Percentiles rank a stretch among this genome's conserved stretches.
phyloP scores from a whole-genome alignment of 768 basidiomycete species.

The Cubamyces sp. region DNA sequence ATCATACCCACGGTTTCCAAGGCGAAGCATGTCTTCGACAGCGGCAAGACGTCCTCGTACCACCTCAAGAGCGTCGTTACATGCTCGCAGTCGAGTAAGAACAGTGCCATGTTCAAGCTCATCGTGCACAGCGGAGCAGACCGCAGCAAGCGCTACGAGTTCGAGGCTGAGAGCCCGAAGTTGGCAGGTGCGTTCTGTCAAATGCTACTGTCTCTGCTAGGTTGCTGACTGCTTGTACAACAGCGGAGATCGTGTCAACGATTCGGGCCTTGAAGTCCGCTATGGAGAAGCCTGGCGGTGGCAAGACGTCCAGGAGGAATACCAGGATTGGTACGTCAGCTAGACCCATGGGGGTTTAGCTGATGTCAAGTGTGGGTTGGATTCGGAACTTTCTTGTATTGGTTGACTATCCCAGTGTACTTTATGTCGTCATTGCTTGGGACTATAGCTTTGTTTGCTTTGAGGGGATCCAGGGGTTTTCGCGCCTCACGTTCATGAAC shows the following conservation, averaged over 20 bases:
- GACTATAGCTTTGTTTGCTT: too few species aligned
- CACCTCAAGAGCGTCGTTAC: conserved; percentile 87
- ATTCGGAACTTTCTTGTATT: neutral
- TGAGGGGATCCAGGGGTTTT: too few species aligned
- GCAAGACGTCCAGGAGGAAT: conserved; percentile 66
- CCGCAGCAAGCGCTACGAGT: conserved; percentile 91
- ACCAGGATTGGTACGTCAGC: conserved; percentile 28
- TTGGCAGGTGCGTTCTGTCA: conserved; percentile 62
- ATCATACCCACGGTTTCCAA: conserved; percentile 88
- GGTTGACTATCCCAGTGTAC: too few species aligned
- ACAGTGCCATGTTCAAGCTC: conserved; percentile 85
- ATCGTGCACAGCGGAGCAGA: conserved; percentile 72
- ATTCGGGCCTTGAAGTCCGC: conserved; percentile 66
- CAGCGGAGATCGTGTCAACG: conserved; percentile 79
- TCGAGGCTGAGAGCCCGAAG: conserved; percentile 89
- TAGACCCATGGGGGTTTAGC: conserved; percentile 19
- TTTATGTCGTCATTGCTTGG: too few species aligned
- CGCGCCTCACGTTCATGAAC: too few species aligned
- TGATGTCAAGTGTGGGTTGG: neutral
- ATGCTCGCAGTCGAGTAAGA: conserved; percentile 83
- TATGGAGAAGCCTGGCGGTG: conserved; percentile 65
- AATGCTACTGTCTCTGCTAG: neutral
- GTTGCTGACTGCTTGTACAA: neutral
- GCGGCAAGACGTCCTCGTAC: conserved; percentile 88
- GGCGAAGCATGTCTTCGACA: conserved; percentile 82